Evolutionary conservation across 495 filamentous ascomycete species (phyloP), one percentile per base, ranked within the genome.

Genomic region (Podospora australis): DNA sequence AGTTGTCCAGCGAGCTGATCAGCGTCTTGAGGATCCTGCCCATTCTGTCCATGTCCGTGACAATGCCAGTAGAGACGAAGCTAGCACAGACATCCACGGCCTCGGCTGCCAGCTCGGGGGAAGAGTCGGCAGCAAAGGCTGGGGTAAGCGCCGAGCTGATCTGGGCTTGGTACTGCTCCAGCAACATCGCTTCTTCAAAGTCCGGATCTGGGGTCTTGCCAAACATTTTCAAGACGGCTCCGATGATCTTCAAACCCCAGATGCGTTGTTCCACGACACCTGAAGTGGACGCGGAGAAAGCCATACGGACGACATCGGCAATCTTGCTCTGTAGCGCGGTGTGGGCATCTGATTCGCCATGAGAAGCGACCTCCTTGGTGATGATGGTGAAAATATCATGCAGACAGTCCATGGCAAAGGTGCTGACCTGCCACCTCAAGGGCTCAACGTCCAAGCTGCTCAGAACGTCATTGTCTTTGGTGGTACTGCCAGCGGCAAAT

Each of bases 151-250:
- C 92, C 1, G 92, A 96, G 55, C 91, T 88, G 57, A 97, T 96
- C 63, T 99, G 92, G 13, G 92, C 92, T 64, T 99, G 92, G 58
- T 97, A 99, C 61, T 97, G 92, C 58, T 99, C 92, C 0, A 99
- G 78, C 10, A 99, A 73, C 60, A 92, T 88, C 8, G 88, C 92
- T 64, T 99, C 92, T 6, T 90, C 79, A 59, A 98, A 97, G 59
- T 97, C 92, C 0, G 94, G 92, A 67, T 98, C 92, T 2, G 94
- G 88, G 6, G 84, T 87, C 57, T 90, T 90, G 40, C 94, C 92
- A 70, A 99, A 99, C 74, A 97, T 89, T 70, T 85, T 92, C 17
- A 98, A 74, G 36, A 97, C 79, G 52, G 89, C 86, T 54, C 95
- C 91, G 42, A 99, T 87, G 39, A 97, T 94, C 66, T 86, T 88